Conservation (phyloP, 2,329 filamentous ascomycete genomes). For the Tolypocladium sp. region DNA sequence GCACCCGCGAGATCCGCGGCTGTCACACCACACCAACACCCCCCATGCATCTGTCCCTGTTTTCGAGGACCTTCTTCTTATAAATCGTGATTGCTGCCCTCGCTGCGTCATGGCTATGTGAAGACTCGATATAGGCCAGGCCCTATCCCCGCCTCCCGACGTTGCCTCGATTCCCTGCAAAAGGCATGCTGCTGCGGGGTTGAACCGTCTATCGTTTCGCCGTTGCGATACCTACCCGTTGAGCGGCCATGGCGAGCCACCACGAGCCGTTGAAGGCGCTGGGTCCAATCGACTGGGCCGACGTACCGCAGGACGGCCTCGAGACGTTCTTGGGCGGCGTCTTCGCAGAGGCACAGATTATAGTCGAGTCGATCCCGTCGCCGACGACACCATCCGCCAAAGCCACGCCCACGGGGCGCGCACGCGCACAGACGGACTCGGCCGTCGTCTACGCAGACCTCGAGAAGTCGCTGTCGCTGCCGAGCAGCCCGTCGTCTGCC, state of each 20-base stretch:
- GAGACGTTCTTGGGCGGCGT: conserved; percentile 46
- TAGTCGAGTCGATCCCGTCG: conserved; percentile 67
- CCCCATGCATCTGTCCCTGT: neutral
- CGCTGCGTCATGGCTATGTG: neutral
- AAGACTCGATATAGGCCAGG: neutral
- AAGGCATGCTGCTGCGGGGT: neutral
- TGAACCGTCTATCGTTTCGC: neutral
- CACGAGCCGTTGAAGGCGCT: conserved; percentile 52
- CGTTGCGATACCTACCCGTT: neutral
- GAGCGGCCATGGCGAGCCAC: conserved; percentile 39
- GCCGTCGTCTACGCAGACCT: conserved; percentile 42
- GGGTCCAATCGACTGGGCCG: conserved; percentile 44
- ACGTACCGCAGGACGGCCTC: conserved; percentile 36
- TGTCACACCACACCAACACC: neutral
- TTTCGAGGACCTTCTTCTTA: neutral
- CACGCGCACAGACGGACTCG: conserved; percentile 48
- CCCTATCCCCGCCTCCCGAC: neutral
- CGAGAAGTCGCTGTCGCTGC: conserved; percentile 32
- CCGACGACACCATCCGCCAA: conserved; percentile 27
- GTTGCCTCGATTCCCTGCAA: neutral
- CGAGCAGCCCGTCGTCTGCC: conserved; percentile 36
- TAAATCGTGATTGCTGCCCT: neutral
- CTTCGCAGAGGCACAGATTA: conserved; percentile 58
- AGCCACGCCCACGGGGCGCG: conserved; percentile 29
- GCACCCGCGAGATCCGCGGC: neutral